These are phyloP conservation scores for Solanum clarkiae DNA, from an alignment of 257 asterid species.

Conservation along the genomic window DNA sequence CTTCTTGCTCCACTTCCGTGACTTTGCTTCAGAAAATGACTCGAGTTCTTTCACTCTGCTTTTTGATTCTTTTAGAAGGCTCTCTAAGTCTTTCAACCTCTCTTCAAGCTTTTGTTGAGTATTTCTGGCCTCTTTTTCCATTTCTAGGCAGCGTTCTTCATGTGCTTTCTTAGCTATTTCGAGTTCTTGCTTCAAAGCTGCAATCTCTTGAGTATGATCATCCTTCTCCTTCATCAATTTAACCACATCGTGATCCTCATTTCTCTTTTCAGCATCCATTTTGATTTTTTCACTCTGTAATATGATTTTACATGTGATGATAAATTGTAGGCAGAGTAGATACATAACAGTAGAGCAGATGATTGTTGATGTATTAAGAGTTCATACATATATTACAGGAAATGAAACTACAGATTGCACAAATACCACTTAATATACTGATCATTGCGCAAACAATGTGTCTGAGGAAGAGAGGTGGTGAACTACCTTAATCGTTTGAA, in stretches of 20 bases:
- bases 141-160: conserved; percentile 21
- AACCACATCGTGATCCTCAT: conserved; percentile 26
- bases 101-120: conserved; percentile 46
- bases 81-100: conserved; percentile 33
- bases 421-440: neutral
- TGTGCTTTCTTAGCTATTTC: conserved; percentile 19
- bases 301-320: neutral
- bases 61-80: conserved; percentile 25
- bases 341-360: neutral
- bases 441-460: neutral
- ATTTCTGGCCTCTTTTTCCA: conserved; percentile 25
- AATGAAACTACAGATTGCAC: neutral
- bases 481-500: conserved; percentile 53
- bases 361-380: neutral
- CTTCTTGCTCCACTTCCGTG: conserved; percentile 52
- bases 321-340: neutral
- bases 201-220: conserved; percentile 20
- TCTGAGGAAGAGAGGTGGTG: neutral
- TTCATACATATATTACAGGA: neutral
- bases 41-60: conserved; percentile 45
- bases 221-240: conserved; percentile 38
- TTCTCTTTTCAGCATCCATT: conserved; percentile 11
- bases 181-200: conserved; percentile 21
- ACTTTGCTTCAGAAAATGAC: conserved; percentile 30
- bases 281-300: conserved; percentile 27